A percentile compares a stretch with the other conserved stretches of the same genome.
These are phyloP conservation scores for Salix dunnii DNA, from an alignment of 345 rosid genomes.

Conservation along the genomic window DNA sequence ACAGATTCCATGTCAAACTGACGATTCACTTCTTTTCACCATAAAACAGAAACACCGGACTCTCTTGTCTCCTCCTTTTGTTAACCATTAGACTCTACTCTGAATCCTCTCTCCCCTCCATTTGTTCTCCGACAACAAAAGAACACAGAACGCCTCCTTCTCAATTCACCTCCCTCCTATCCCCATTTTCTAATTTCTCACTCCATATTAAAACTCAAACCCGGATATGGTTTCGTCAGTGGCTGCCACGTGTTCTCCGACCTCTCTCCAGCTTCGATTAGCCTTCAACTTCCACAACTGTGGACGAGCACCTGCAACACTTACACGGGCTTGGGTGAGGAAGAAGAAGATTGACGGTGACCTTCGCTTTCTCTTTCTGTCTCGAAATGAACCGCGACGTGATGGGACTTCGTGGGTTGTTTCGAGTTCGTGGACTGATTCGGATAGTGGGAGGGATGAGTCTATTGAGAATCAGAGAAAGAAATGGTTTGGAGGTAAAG, in stretches of 20 bases:
- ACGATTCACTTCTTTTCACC: no score
- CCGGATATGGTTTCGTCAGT: constrained; percentile 22
- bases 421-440: constrained; percentile 56
- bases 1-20: no score
- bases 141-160: not conserved
- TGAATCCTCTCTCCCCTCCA: no score
- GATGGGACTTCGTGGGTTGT: constrained; percentile 26
- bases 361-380: constrained; percentile 27
- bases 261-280: constrained; percentile 82
- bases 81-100: no score
- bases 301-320: constrained; percentile 15
- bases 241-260: constrained; percentile 54
- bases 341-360: constrained; percentile 31
- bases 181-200: not conserved
- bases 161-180: not conserved
- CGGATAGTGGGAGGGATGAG: constrained; percentile 34
- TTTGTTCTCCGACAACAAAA: no score
- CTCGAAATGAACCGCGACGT: constrained; percentile 27
- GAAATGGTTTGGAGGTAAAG: constrained; percentile 22
- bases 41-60: no score
- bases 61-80: no score
- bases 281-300: constrained; percentile 39
- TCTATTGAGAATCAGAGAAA: constrained; percentile 44
- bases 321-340: constrained; percentile 30
- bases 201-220: not conserved